A percentile compares a stretch with the other conserved stretches of the same genome.
phyloP scores from a whole-genome alignment of 1,284 basidiomycete species.

The Ganoderma meredithae region DNA sequence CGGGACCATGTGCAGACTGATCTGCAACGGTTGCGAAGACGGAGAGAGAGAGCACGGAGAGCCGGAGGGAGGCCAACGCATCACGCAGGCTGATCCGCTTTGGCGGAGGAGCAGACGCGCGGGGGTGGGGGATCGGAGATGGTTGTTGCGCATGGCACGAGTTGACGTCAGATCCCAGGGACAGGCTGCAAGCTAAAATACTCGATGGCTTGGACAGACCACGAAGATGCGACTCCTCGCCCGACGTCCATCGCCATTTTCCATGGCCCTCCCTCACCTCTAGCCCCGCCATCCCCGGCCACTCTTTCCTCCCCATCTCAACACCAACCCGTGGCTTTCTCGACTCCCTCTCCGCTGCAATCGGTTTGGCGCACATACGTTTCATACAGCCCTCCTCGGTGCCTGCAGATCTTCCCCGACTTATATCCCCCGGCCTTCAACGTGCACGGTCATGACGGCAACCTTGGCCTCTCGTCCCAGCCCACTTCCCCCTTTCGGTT shows the following conservation, averaged over 20 bases:
- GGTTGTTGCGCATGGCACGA: background rate
- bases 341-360: constrained; percentile 1
- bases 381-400: constrained; percentile 20
- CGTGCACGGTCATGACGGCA: constrained; percentile 16
- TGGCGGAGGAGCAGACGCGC: background rate
- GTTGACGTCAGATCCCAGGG: constrained; percentile 21
- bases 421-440: constrained; percentile 1
- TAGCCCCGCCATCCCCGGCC: constrained; percentile 7
- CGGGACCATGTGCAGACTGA: background rate
- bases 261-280: constrained; percentile 4
- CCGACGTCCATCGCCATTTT: background rate
- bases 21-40: background rate
- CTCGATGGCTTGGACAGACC: background rate
- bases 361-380: background rate
- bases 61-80: background rate
- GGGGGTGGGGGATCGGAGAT: constrained; percentile 12
- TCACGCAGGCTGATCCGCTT: background rate
- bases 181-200: constrained; percentile 17
- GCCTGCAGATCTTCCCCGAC: constrained; percentile 28
- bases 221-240: background rate
- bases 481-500: constrained; percentile 14
- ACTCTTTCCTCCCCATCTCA: background rate
- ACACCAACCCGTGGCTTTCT: background rate
- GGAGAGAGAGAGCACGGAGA: background rate
- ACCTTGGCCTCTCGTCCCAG: constrained; percentile 6